A percentile compares a stretch with the other conserved stretches of the same genome.
phyloP scores from a whole-genome alignment of 2,329 filamentous ascomycete genomes.

The Colletotrichum zoysiae region DNA sequence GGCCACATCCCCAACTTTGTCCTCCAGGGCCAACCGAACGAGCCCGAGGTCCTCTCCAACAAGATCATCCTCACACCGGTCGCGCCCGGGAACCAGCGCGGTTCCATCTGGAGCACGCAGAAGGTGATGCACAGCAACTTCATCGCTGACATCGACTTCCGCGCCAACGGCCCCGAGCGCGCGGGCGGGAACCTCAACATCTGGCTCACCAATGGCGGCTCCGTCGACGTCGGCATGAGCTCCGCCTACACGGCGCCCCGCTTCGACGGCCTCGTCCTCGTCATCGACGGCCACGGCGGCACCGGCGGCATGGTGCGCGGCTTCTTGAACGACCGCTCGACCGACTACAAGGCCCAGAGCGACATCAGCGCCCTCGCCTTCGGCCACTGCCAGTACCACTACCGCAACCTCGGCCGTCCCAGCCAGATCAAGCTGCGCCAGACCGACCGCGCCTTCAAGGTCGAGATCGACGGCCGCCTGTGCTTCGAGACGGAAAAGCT shows the following conservation, averaged over 20 bases:
- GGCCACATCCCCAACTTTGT: constrained; percentile 65
- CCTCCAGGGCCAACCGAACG: constrained; percentile 67
- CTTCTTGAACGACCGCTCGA: constrained; percentile 91
- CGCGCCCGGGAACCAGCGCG: constrained; percentile 85
- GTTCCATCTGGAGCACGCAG: constrained; percentile 82
- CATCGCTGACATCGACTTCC: constrained; percentile 88
- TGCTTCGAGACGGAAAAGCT: constrained; percentile 91
- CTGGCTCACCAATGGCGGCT: constrained; percentile 84
- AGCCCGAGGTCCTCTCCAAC: constrained; percentile 82
- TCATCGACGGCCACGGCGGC: constrained; percentile 86
- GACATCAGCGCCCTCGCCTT: constrained; percentile 90
- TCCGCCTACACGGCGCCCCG: constrained; percentile 87
- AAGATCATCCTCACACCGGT: constrained; percentile 92
- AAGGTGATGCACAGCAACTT: constrained; percentile 76
- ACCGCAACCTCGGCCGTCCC: constrained; percentile 90
- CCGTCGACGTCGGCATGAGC: constrained; percentile 72
- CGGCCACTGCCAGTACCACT: constrained; percentile 90
- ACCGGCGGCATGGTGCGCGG: constrained; percentile 84
- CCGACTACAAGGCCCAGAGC: constrained; percentile 81
- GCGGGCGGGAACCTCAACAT: constrained; percentile 92
- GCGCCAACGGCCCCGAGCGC: constrained; percentile 86
- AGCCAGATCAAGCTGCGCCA: constrained; percentile 82
- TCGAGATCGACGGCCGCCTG: constrained; percentile 81
- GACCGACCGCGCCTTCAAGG: constrained; percentile 74
- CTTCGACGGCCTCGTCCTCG: constrained; percentile 92